Base-by-base conservation (phyloP, 2,329 filamentous ascomycete genomes). In the Ampelomyces quisqualis region DNA sequence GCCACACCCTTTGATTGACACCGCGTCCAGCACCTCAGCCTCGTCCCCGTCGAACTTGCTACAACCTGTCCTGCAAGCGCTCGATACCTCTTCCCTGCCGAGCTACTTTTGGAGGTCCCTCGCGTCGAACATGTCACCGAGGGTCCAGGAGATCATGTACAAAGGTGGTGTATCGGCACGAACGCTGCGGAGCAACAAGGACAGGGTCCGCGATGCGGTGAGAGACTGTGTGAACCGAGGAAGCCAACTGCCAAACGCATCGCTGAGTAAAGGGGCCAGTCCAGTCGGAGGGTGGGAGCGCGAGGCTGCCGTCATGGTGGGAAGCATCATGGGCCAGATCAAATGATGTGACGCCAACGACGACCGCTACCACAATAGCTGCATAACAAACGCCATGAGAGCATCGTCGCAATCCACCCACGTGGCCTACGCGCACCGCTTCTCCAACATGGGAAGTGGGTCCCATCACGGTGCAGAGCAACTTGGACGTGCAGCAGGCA, bases 51-150 rank as follows among this genome's bases (percentile, higher is more conserved):
- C 41, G 3, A 80, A 80, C 42, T 77, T 96, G 28, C 76, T 96
- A 0, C 79, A 85, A 42, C 84, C 84, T 0, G 73, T 95, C 0
- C 78, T 95, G 7, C 73, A 79, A 8, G 76, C 84, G n/a, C 79
- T 98, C 6, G 93, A 97, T 68, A 95, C 90, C 0, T 82, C 87
- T 0, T 93, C 88, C 2, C 73, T 98, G 11, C 82, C 89, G 1
- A 91, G 87, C 0, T 95, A 91, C 66, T 98, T 95, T 71, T 98
- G 93, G 90, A 80, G 93, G 38, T 87, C 86, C 7, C 79, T 97
- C 58, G 93, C 93, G 0, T 82, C 86, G 1, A 84, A 82, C 40
- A 75, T 97, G 44, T 81, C 85, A 3, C 74, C 82, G 0, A 80
- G 88, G 15, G 89, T 95, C 0, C 85, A 90, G 65, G 91, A 97